These are phyloP conservation scores for Xylariaceae sp. DNA, from an alignment of 2,329 filamentous ascomycete genomes.

Conservation along the genomic window DNA sequence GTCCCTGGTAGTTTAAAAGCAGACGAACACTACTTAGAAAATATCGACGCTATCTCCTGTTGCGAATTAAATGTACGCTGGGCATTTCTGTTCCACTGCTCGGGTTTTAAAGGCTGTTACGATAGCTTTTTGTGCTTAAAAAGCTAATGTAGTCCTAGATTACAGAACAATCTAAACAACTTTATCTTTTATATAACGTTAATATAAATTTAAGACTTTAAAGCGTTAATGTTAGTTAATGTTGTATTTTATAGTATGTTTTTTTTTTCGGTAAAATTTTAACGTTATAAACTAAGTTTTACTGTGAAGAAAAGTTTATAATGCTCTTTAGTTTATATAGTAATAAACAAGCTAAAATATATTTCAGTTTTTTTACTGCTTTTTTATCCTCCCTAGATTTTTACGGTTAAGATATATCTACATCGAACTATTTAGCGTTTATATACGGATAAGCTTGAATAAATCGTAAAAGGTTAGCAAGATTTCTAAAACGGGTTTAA, in stretches of 20 bases:
- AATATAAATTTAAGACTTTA: conserved; percentile 39
- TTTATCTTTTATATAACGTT: conserved; percentile 55
- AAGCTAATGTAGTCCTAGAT: conserved; percentile 51
- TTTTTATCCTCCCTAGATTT: conserved; percentile 46
- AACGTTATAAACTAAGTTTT: too few relatives aligned
- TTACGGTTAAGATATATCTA: conserved; percentile 48
- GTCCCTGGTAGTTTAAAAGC: conserved; percentile 34
- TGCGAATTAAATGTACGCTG: conserved; percentile 46
- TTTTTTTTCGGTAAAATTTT: too few relatives aligned
- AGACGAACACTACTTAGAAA: conserved; percentile 42
- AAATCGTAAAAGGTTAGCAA: conserved; percentile 52
- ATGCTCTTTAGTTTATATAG: too few relatives aligned
- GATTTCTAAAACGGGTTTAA: conserved; percentile 53
- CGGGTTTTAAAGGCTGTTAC: background rate
- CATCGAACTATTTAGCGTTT: conserved; percentile 47
- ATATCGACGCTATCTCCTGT: conserved; percentile 36
- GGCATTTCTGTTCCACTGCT: conserved; percentile 38
- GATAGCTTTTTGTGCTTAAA: conserved; percentile 34
- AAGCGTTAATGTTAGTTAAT: too few relatives aligned
- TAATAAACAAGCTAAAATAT: too few relatives aligned
- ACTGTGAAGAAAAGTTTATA: too few relatives aligned
- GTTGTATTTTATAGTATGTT: too few relatives aligned
- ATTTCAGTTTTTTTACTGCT: conserved; percentile 48
- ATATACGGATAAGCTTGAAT: conserved; percentile 51
- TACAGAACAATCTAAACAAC: conserved; percentile 52